Percentiles rank a stretch among this genome's conserved stretches.
Evolutionary conservation across 306 rosid genomes (phyloP).

Genomic region (Alnus rubra): DNA sequence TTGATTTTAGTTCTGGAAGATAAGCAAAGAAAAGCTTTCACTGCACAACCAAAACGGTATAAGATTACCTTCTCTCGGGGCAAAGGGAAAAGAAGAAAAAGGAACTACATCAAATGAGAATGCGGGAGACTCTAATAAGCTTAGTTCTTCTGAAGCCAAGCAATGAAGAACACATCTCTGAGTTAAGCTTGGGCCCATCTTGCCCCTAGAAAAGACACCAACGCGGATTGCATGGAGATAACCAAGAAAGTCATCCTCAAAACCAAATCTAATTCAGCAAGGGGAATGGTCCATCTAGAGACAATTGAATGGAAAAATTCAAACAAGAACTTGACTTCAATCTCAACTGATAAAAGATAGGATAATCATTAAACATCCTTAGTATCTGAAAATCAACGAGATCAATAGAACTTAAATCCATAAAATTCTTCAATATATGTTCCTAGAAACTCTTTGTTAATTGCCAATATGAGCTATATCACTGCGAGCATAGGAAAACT

Average conservation of each 20-base stretch:
- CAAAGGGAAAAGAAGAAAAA: not conserved
- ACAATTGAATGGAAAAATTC: not conserved
- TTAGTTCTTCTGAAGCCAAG: not conserved
- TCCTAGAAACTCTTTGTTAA: not conserved
- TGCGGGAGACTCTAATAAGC: not conserved
- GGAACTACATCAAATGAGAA: not conserved
- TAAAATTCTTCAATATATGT: too few relatives aligned
- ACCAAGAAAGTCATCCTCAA: not conserved
- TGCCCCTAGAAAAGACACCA: not conserved
- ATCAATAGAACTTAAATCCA: too few relatives aligned
- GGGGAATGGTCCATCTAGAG: not conserved
- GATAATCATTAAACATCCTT: not conserved
- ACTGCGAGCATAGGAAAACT: not conserved
- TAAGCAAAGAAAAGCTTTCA: too few relatives aligned
- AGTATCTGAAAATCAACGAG: too few relatives aligned
- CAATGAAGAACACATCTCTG: not conserved
- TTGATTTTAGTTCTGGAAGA: too few relatives aligned
- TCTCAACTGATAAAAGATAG: not conserved
- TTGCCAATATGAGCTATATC: not conserved
- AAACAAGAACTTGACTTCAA: not conserved
- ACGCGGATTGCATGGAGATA: not conserved
- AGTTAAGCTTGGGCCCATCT: not conserved
- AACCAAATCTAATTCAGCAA: not conserved
- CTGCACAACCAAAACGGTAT: not conserved
- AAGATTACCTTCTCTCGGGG: not conserved